Conservation (phyloP, 139 green algal species). For the Chlamydomonas sphaeroides region DNA sequence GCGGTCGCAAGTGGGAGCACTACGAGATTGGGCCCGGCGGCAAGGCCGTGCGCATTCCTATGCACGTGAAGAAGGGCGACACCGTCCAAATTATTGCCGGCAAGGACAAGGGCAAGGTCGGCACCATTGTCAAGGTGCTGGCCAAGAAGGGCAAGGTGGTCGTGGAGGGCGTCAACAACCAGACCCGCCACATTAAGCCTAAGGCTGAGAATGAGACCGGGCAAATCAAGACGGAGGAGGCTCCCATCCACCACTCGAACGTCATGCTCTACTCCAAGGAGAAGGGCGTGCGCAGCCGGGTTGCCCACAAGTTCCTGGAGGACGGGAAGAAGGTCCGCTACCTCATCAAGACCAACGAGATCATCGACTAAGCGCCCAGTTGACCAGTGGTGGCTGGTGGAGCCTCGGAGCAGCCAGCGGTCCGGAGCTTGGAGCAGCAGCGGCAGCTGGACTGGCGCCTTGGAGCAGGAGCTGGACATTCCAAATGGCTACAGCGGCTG, state of each 20-base stretch:
- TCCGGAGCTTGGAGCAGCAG: neutral
- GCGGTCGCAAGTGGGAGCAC: slow-evolving; percentile 91
- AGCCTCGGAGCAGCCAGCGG: no score
- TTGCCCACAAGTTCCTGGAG: slow-evolving; percentile 81
- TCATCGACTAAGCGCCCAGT: slow-evolving; percentile 52
- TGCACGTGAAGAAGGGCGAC: slow-evolving; percentile 94
- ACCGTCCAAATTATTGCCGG: slow-evolving; percentile 89
- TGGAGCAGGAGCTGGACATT: no score
- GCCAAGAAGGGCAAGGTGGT: slow-evolving; percentile 87
- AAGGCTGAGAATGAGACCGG: slow-evolving; percentile 82
- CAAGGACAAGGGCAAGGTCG: slow-evolving; percentile 95
- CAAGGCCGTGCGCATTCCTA: slow-evolving; percentile 79
- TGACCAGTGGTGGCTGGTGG: neutral
- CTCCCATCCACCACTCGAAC: slow-evolving; percentile 96
- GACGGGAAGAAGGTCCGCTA: slow-evolving; percentile 87
- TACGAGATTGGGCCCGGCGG: slow-evolving; percentile 76
- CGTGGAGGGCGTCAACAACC: slow-evolving; percentile 93
- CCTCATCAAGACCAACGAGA: slow-evolving; percentile 91
- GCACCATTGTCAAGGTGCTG: slow-evolving; percentile 80
- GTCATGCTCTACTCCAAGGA: slow-evolving; percentile 93
- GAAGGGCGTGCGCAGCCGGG: slow-evolving; percentile 70
- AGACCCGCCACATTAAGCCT: slow-evolving; percentile 86
- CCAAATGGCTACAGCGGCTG: no score
- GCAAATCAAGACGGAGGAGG: slow-evolving; percentile 86
- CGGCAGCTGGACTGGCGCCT: neutral